Evolutionary conservation across 805 yeast genomes (phyloP).

Genomic region (Kazachstania bromeliacearum): DNA sequence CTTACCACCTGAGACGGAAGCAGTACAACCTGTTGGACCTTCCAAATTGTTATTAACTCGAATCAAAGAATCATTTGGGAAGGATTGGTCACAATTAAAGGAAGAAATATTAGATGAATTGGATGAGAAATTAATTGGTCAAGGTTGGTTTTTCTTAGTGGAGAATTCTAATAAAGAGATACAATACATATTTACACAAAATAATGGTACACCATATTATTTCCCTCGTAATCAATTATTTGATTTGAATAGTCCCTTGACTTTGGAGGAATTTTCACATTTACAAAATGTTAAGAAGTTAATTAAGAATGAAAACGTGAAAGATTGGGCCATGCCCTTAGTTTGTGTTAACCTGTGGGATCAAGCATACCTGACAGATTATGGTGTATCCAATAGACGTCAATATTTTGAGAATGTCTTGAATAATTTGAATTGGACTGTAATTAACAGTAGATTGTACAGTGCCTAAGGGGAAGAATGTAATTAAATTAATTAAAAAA

Average conservation of each 20-base stretch:
- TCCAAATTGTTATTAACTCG: conserved; percentile 29
- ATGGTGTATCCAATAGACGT: conserved; percentile 65
- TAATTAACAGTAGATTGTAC: conserved; percentile 41
- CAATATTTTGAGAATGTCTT: conserved; percentile 66
- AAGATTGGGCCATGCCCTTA: conserved; percentile 54
- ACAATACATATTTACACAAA: conserved; percentile 46
- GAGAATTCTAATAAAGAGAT: conserved; percentile 55
- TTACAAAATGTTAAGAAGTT: conserved; percentile 36
- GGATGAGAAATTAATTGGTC: conserved; percentile 35
- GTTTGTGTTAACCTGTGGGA: conserved; percentile 83
- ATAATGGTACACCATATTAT: conserved; percentile 71
- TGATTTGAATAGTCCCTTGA: conserved; percentile 69
- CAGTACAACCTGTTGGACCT: conserved; percentile 18
- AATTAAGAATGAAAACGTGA: conserved; percentile 30
- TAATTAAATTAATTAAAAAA: background rate
- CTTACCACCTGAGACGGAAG: conserved; percentile 9
- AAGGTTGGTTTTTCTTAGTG: conserved; percentile 74
- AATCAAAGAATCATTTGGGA: conserved; percentile 28
- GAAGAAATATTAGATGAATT: conserved; percentile 41
- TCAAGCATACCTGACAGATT: conserved; percentile 75
- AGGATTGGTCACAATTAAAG: conserved; percentile 41
- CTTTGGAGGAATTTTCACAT: conserved; percentile 42
- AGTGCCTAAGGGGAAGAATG: conserved; percentile 4
- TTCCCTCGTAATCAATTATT: conserved; percentile 59
- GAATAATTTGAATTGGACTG: conserved; percentile 78